phyloP scores from a whole-genome alignment of 768 basidiomycete species.

The Heimioporus sp. region DNA sequence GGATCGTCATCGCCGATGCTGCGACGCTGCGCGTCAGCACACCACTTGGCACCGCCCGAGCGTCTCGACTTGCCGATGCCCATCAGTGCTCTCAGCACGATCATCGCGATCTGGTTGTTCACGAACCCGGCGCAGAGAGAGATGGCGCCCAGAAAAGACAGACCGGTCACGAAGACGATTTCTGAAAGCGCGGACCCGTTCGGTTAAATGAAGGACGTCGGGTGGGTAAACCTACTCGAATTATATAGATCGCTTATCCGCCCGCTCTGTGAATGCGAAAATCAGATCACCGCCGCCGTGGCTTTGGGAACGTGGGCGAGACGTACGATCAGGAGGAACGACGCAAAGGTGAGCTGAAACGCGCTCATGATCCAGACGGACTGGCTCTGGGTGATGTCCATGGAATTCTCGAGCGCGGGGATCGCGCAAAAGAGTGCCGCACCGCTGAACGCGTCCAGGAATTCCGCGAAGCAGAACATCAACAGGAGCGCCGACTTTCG shows the following conservation, averaged over 20 bases:
- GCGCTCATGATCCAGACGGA: too few species aligned
- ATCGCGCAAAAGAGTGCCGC: too few species aligned
- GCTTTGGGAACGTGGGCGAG: neutral
- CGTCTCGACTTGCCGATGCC: constrained; percentile 38
- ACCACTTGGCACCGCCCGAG: neutral
- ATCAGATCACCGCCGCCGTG: constrained; percentile 3
- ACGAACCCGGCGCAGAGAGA: constrained; percentile 47
- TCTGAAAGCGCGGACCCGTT: constrained; percentile 34
- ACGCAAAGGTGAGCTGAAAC: too few species aligned
- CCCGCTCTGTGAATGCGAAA: constrained; percentile 12
- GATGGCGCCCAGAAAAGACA: constrained; percentile 39
- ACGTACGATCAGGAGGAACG: constrained; percentile 17
- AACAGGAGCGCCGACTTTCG: too few species aligned
- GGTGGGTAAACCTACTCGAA: constrained; percentile 28
- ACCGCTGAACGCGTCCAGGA: too few species aligned
- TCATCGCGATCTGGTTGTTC: constrained; percentile 42
- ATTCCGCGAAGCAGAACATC: too few species aligned
- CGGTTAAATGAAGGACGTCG: constrained; percentile 22
- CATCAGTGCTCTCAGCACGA: constrained; percentile 49
- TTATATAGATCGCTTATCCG: constrained; percentile 23
- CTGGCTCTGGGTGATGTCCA: too few species aligned
- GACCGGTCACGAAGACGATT: constrained; percentile 41
- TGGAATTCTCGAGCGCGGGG: too few species aligned
- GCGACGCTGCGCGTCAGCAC: constrained; percentile 5
- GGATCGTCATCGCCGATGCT: constrained; percentile 50